These are phyloP conservation scores for Sordariomycetes sp. DNA, from an alignment of 2,329 filamentous ascomycete species.

Conservation along the genomic window DNA sequence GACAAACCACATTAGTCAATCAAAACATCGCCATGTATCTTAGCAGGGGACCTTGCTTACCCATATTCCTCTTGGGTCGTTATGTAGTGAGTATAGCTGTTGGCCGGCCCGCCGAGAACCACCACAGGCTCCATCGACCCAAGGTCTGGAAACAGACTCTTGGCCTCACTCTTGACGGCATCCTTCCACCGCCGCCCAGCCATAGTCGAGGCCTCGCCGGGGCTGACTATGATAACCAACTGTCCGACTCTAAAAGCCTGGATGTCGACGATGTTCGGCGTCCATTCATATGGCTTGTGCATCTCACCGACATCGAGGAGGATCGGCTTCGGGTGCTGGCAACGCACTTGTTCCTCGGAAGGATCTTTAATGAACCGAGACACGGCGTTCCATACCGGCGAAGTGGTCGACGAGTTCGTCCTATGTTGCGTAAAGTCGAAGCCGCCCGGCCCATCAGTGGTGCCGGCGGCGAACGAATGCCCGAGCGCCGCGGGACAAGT, in stretches of 20 bases:
- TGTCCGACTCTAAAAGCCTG: slow-evolving; percentile 78
- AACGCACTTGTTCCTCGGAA: slow-evolving; percentile 53
- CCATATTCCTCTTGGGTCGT: slow-evolving; percentile 53
- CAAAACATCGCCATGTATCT: not conserved
- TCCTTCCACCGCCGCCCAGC: slow-evolving; percentile 75
- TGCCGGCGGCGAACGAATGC: slow-evolving; percentile 87
- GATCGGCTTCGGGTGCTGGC: slow-evolving; percentile 73
- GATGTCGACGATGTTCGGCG: slow-evolving; percentile 82
- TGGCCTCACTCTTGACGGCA: slow-evolving; percentile 34
- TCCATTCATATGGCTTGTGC: slow-evolving; percentile 69
- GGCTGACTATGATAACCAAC: slow-evolving; percentile 69
- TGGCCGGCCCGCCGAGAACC: slow-evolving; percentile 46
- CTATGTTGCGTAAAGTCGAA: slow-evolving; percentile 92
- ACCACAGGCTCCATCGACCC: slow-evolving; percentile 2
- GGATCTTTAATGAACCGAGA: slow-evolving; percentile 60
- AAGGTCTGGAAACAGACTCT: slow-evolving; percentile 48
- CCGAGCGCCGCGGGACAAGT: slow-evolving; percentile 84
- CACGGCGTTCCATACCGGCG: slow-evolving; percentile 68
- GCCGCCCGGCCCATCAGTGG: slow-evolving; percentile 77
- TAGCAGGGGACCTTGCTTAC: not conserved
- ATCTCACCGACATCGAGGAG: slow-evolving; percentile 80
- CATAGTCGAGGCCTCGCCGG: slow-evolving; percentile 89
- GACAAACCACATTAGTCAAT: not conserved
- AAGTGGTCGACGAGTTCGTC: slow-evolving; percentile 45
- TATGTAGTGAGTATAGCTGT: slow-evolving; percentile 55